Percentiles rank a stretch among this genome's conserved stretches.
Evolutionary conservation across 306 rosid species (phyloP).

Genomic region (Senna siamea): DNA sequence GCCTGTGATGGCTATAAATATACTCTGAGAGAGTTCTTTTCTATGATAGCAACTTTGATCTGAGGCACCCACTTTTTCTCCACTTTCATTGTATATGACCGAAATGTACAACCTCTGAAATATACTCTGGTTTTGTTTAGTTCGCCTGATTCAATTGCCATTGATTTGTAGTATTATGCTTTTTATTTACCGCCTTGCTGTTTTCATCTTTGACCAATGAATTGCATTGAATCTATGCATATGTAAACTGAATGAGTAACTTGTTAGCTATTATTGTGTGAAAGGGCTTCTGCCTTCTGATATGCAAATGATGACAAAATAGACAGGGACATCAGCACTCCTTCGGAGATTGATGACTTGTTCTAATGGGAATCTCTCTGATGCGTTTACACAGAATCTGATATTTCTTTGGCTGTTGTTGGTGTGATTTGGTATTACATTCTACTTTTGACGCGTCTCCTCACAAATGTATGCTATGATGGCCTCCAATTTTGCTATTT

Average conservation of each 20-base stretch:
- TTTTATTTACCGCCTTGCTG: not conserved
- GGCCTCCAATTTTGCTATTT: not conserved
- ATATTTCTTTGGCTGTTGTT: too few relatives aligned
- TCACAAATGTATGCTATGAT: not conserved
- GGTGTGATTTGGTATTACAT: too few relatives aligned
- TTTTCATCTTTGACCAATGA: not conserved
- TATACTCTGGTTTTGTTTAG: not conserved
- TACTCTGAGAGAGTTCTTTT: constrained; percentile 18
- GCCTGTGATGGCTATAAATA: constrained; percentile 4
- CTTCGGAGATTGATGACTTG: constrained; percentile 42
- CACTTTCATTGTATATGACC: not conserved
- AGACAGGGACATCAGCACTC: constrained; percentile 77
- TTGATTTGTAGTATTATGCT: not conserved
- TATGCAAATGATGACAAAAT: constrained; percentile 51
- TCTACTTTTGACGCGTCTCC: not conserved
- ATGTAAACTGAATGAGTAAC: not conserved
- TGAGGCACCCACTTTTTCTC: not conserved
- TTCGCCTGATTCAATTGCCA: not conserved
- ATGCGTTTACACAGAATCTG: constrained; percentile 11
- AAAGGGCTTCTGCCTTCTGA: not conserved
- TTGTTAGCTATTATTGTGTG: not conserved
- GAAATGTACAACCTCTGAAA: not conserved
- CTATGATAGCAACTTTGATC: not conserved
- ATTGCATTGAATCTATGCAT: not conserved
- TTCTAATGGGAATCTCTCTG: constrained; percentile 68